A percentile compares a stretch with the other conserved stretches of the same genome.
These are phyloP conservation scores for Carallia brachiata DNA, from an alignment of 345 rosid species.

Conservation along the genomic window DNA sequence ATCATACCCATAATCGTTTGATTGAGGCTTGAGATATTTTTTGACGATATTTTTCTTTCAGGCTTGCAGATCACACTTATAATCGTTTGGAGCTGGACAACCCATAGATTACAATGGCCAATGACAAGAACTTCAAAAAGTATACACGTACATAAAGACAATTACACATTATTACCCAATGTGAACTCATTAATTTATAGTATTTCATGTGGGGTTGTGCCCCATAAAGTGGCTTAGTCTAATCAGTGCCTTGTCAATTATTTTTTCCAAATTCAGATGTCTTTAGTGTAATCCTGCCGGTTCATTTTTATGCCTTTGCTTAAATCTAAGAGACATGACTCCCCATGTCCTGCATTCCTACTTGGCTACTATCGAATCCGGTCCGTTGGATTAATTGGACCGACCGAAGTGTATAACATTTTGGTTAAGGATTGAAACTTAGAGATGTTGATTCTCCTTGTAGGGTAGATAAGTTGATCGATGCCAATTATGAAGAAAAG, in stretches of 20 bases:
- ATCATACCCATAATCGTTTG: no score
- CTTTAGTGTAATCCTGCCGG: neutral
- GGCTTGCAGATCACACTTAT: no score
- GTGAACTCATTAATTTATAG: conserved; percentile 9
- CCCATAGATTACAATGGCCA: neutral
- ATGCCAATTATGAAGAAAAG: no score
- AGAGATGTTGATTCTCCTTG: no score
- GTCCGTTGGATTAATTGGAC: conserved; percentile 4
- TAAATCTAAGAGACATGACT: conserved; percentile 28
- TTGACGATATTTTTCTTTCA: no score
- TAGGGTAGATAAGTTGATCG: no score
- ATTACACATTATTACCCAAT: conserved; percentile 9
- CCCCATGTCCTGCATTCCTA: conserved; percentile 17
- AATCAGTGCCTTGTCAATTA: conserved; percentile 16
- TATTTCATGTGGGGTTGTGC: conserved; percentile 36
- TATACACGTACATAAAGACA: conserved; percentile 6
- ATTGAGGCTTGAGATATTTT: no score
- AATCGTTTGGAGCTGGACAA: no score
- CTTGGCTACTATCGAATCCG: neutral
- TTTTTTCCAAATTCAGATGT: neutral
- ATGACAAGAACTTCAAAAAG: conserved; percentile 9
- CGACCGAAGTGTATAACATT: neutral
- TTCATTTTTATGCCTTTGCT: conserved; percentile 17
- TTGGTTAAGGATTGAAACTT: no score
- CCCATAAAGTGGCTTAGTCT: conserved; percentile 35